These are phyloP conservation scores for Aspergillus transmontanensis DNA, from an alignment of 2,329 filamentous ascomycete genomes.

Conservation along the genomic window DNA sequence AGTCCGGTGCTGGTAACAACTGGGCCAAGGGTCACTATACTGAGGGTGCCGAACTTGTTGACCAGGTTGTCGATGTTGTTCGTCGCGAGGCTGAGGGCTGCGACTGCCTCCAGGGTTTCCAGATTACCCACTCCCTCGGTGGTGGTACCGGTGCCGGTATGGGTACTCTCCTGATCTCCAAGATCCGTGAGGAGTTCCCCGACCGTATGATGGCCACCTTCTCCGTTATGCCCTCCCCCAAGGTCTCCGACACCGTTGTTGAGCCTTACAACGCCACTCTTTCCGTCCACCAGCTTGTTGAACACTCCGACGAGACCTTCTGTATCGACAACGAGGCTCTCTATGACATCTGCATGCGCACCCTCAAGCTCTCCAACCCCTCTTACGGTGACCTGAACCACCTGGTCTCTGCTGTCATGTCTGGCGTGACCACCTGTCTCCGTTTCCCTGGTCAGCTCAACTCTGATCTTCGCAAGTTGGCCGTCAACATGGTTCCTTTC, in stretches of 20 bases:
- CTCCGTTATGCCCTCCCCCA: slow-evolving; percentile 97
- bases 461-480: slow-evolving; percentile 98
- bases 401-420: slow-evolving; percentile 99
- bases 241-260: slow-evolving; percentile 99
- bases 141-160: slow-evolving; percentile 99
- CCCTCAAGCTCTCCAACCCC: slow-evolving; percentile 96
- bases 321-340: slow-evolving; percentile 99
- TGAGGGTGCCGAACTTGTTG: slow-evolving; percentile 97
- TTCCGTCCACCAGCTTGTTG: slow-evolving; percentile 97
- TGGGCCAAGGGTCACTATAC: slow-evolving; percentile 99
- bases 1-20: slow-evolving; percentile 99
- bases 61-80: slow-evolving; percentile 97
- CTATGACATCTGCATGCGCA: slow-evolving; percentile 99
- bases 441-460: slow-evolving; percentile 99
- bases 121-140: slow-evolving; percentile 99
- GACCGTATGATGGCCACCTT: slow-evolving; percentile 99
- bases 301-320: slow-evolving; percentile 99
- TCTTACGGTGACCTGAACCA: slow-evolving; percentile 99
- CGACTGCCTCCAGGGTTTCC: slow-evolving; percentile 99
- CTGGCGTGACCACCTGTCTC: slow-evolving; percentile 95
- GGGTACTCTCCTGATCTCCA: slow-evolving; percentile 99
- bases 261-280: slow-evolving; percentile 99
- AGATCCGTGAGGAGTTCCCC: slow-evolving; percentile 99
- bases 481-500: slow-evolving; percentile 99
- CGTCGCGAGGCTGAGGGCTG: slow-evolving; percentile 98